Evolutionary conservation across 306 rosid species (phyloP), one percentile per base, ranked within the genome.

Genomic region (Cicer pinnatifidum): DNA sequence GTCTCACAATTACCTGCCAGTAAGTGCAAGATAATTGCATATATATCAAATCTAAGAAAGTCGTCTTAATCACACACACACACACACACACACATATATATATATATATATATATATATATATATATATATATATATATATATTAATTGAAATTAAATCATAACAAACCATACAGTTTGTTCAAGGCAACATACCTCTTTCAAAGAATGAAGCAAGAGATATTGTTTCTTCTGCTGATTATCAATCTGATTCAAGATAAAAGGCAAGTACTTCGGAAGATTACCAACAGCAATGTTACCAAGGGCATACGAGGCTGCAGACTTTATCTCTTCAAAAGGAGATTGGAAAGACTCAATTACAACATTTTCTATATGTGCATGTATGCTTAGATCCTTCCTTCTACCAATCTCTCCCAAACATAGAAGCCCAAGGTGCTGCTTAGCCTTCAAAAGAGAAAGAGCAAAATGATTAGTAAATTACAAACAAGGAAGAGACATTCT

Each of bases 241-340:
- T 95, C 97, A 65, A 95, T 95, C 85, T 92, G 99, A 83, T 95
- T 92, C 93, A 95, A 86, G 78, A 95, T 95, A 83, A 95, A 95
- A 59, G 97, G 99, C 85, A 95, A 85, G 89, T 91, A 95, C 85
- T 91, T 95, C 57, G 96, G 86, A 11, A 95, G 93, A 81, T 95
- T 95, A 56, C 97, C 99, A 75, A 95, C 97, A 77, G 97, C 97
- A 82, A 95, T 90, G 82, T 95, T 95, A 38, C 99, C 99, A 76
- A 95, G 99, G 67, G 99, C 99, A 52, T 95, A 95, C 23, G 99
- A 95, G 46, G 99, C 97, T 23, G 99, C 99, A 81, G 99, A 95
- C 78, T 95, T 95, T 65, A 92, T 95, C 91, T 95, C 99, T 86
- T 95, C 97, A 54, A 95, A 95, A 61, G 99, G 97, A 57, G 99